Conservation (phyloP, 495 filamentous ascomycete genomes). For the Aspergillus conjunctus region DNA sequence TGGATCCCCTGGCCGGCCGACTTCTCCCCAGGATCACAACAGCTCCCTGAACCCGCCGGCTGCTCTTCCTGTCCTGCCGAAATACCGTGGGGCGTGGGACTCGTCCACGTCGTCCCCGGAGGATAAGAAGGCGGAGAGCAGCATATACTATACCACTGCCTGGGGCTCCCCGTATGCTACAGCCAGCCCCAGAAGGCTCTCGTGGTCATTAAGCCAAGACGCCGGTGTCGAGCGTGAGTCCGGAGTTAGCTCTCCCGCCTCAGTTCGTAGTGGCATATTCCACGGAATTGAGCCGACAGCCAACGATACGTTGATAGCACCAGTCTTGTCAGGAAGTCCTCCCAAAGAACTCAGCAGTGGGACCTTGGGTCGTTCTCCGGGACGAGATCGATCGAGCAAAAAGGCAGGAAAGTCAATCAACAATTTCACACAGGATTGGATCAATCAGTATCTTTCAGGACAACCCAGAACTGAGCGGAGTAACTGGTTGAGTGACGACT, state of each 20-base stretch:
- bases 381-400: slow-evolving; percentile 29
- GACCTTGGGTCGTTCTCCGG: slow-evolving; percentile 26
- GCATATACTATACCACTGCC: slow-evolving; percentile 63
- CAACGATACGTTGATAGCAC: slow-evolving; percentile 57
- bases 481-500: slow-evolving; percentile 77
- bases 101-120: slow-evolving; percentile 48
- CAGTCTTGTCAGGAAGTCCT: slow-evolving; percentile 13
- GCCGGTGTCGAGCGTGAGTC: slow-evolving; percentile 40
- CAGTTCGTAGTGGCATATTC: slow-evolving; percentile 26
- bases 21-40: slow-evolving; percentile 32
- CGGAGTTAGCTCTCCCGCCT: slow-evolving; percentile 40
- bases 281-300: slow-evolving; percentile 52
- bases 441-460: slow-evolving; percentile 69
- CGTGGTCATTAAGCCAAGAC: slow-evolving; percentile 47
- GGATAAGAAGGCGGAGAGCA: slow-evolving; percentile 46
- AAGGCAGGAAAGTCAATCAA: slow-evolving; percentile 49
- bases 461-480: slow-evolving; percentile 62
- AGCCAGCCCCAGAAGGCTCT: slow-evolving; percentile 52
- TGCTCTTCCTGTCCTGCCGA: slow-evolving; percentile 38
- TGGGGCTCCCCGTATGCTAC: slow-evolving; percentile 76
- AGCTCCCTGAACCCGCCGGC: slow-evolving; percentile 37
- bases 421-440: slow-evolving; percentile 77
- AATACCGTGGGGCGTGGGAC: slow-evolving; percentile 37
- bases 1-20: slow-evolving; percentile 40
- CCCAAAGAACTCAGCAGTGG: slow-evolving; percentile 21